Conservation (phyloP, 2,329 filamentous ascomycete species). For the Hymenoscyphus linearis region DNA sequence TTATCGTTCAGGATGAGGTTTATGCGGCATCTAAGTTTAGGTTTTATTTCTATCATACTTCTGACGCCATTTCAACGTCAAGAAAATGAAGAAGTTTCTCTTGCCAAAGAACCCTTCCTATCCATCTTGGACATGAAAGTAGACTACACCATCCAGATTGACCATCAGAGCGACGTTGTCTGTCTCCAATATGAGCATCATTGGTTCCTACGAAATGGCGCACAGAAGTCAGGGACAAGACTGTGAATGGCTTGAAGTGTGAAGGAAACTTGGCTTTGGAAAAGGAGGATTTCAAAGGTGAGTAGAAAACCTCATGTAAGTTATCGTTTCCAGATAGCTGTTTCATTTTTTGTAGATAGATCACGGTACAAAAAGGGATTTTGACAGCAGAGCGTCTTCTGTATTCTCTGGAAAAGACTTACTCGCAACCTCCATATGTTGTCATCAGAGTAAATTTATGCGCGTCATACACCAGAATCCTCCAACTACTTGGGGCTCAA, state of each 20-base stretch:
- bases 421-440: neutral
- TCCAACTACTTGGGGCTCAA: too few relatives aligned
- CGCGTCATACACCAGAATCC: too few relatives aligned
- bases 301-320: neutral
- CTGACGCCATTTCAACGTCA: too few relatives aligned
- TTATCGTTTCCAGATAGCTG: neutral
- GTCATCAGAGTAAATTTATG: neutral
- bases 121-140: too few relatives aligned
- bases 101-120: constrained; percentile 7
- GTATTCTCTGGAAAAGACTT: neutral
- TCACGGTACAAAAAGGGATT: neutral
- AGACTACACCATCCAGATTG: too few relatives aligned
- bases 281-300: neutral
- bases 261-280: constrained; percentile 18
- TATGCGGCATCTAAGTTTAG: constrained; percentile 34
- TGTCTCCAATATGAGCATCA: neutral
- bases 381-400: neutral
- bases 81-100: neutral
- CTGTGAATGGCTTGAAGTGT: neutral
- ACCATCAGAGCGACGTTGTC: constrained; percentile 3
- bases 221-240: neutral
- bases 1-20: constrained; percentile 18
- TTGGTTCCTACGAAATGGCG: neutral
- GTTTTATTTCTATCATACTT: constrained; percentile 36
- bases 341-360: neutral